These are phyloP conservation scores for Cadophora gregata DNA, from an alignment of 2,329 filamentous ascomycete genomes.

Conservation along the genomic window DNA sequence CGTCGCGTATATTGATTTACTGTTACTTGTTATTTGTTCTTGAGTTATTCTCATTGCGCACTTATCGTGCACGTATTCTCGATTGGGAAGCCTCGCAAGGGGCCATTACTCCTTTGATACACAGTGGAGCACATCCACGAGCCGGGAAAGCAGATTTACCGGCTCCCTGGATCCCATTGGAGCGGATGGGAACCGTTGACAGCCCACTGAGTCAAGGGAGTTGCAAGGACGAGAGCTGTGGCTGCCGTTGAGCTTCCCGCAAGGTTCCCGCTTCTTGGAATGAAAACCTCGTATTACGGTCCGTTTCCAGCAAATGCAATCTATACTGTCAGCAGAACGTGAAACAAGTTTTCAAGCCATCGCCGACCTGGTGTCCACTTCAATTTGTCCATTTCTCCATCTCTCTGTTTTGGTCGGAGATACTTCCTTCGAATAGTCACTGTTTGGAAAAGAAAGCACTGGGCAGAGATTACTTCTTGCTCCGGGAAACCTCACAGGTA, in stretches of 20 bases:
- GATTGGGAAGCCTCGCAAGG: neutral
- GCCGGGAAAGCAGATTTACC: no score
- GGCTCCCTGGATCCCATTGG: neutral
- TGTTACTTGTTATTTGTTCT: neutral
- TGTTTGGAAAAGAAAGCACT: no score
- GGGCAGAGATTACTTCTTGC: no score
- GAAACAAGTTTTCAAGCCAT: neutral
- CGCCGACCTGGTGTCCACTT: no score
- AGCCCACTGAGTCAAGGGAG: no score
- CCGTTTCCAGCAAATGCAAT: neutral
- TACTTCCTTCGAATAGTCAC: no score
- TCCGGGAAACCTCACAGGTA: no score
- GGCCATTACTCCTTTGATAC: neutral
- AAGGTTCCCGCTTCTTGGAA: neutral
- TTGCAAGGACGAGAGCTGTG: no score
- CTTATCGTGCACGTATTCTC: neutral
- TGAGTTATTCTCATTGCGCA: neutral
- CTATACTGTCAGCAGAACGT: conserved; percentile 7
- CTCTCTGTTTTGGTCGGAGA: no score
- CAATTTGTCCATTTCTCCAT: no score
- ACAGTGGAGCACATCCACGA: neutral
- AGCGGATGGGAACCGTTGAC: no score
- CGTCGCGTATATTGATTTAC: neutral
- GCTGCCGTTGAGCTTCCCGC: neutral
- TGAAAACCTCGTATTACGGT: neutral